These are phyloP conservation scores for Penicillium samsonianum DNA, from an alignment of 495 filamentous ascomycete genomes.

Conservation along the genomic window DNA sequence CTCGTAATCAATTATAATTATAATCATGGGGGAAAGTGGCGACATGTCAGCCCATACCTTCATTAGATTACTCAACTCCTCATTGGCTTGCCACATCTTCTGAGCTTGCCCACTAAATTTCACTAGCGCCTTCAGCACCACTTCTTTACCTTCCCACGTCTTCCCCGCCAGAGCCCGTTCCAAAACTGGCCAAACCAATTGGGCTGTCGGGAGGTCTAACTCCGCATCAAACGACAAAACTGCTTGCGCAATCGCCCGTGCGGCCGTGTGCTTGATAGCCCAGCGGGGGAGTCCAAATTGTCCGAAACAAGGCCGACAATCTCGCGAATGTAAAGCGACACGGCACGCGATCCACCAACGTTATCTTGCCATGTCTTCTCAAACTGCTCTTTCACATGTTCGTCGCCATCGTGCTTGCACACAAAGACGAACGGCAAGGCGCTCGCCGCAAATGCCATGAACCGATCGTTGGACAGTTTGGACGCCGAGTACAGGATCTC, in stretches of 20 bases:
- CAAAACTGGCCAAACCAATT: conserved; percentile 75
- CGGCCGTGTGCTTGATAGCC: conserved; percentile 85
- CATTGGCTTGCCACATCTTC: conserved; percentile 57
- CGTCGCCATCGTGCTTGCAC: conserved; percentile 79
- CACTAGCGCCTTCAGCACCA: conserved; percentile 80
- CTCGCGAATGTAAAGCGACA: conserved; percentile 80
- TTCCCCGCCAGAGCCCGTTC: conserved; percentile 81
- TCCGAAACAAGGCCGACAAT: conserved; percentile 67
- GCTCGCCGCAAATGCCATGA: conserved; percentile 69
- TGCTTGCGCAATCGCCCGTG: conserved; percentile 75
- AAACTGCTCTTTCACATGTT: conserved; percentile 72
- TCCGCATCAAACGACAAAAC: conserved; percentile 60
- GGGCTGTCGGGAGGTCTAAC: conserved; percentile 57
- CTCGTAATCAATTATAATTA: background rate
- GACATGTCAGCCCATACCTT: conserved; percentile 45
- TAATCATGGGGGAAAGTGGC: background rate
- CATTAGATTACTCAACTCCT: conserved; percentile 48
- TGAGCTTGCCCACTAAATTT: conserved; percentile 66
- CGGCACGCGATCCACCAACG: conserved; percentile 78
- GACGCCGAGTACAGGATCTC: conserved; percentile 78
- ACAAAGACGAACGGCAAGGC: conserved; percentile 87
- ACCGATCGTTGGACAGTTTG: conserved; percentile 86
- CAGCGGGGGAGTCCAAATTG: conserved; percentile 76
- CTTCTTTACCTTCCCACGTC: conserved; percentile 93
- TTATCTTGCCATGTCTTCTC: conserved; percentile 86